Evolutionary conservation across 106 monocot species (phyloP), one percentile per base, ranked within the genome.

Genomic region (Amphibolis antarctica): DNA sequence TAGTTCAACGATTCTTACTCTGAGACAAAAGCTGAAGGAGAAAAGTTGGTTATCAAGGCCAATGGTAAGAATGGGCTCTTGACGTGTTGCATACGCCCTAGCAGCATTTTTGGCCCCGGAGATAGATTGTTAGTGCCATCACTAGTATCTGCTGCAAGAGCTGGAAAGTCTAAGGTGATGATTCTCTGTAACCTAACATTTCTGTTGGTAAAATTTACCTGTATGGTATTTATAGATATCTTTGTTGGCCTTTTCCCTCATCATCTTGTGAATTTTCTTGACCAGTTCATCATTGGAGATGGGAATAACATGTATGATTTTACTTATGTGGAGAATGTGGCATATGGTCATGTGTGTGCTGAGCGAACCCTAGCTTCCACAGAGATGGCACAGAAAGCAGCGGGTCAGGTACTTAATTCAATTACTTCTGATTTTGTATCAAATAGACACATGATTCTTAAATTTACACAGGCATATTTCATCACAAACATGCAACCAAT

Each of bases 311-410:
- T 82, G 55, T 91, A 88, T 79, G 98, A 98, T 74, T 98, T 98
- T 78, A 98, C 98, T n/a, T 91, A 88, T 79, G 98, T 98, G 56
- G 98, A 98, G 75, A 98, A 98, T 85, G 98, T 98, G 42, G 98
- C 91, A 70, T 67, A 91, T 88, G 98, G 78, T 59, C 98, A 91
- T 75, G 47, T 98, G 64, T 91, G 98, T 77, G 98, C 98, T n/a
- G 98, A 98, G 70, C 68, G 64, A 75, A 78, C 98, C 62, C 77
- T 98, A 43, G 84, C 98, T 24, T 67, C 82, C 50, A 82, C 62
- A 55, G 77, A 70, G 42, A 60, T 28, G 76, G 78, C 79, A 31
- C 75, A 69, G 19, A 80, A 66, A 69, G 86, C 74, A 42, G 82
- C 82, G 61, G 86, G 86, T 25, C 82, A 87, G 82, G 86, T 82